Percentiles rank a stretch among this genome's conserved stretches.
Evolutionary conservation across 768 basidiomycete species (phyloP).

Genomic region (Tremella mesenterica): DNA sequence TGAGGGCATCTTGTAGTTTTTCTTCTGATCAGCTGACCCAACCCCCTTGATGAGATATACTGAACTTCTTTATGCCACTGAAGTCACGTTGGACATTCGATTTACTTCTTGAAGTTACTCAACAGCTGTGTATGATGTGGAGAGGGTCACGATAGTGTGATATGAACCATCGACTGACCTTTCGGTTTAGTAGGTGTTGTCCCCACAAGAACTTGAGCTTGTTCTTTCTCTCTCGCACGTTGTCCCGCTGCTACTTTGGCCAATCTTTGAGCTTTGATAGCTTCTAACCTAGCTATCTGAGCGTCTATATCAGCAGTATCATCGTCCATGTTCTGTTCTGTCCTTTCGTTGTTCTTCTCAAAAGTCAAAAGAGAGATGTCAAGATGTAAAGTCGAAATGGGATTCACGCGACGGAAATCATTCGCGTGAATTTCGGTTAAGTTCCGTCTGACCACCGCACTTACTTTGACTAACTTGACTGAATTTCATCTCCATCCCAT

Average conservation of each 20-base stretch:
- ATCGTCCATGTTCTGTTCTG: slow-evolving; percentile 12
- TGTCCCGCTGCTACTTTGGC: slow-evolving; percentile 10
- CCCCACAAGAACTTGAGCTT: slow-evolving; percentile 28
- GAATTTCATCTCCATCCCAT: too few relatives aligned
- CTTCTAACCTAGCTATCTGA: slow-evolving; percentile 27
- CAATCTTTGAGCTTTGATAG: slow-evolving; percentile 6
- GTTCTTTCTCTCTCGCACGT: slow-evolving; percentile 16
- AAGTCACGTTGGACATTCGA: too few relatives aligned
- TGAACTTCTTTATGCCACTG: too few relatives aligned
- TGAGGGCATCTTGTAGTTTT: background rate
- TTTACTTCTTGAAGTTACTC: too few relatives aligned
- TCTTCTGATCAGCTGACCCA: background rate
- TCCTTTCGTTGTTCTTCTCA: too few relatives aligned
- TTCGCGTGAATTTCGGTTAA: background rate
- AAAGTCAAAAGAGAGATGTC: background rate
- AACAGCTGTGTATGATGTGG: too few relatives aligned
- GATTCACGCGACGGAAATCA: background rate
- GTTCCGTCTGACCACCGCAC: too few relatives aligned
- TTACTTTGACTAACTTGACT: too few relatives aligned
- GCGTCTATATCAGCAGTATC: slow-evolving; percentile 29
- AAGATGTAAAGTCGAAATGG: background rate
- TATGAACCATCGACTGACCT: slow-evolving; percentile 11
- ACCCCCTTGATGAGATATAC: too few relatives aligned
- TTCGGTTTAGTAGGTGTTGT: slow-evolving; percentile 31
- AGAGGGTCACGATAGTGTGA: too few relatives aligned